Base-by-base conservation (phyloP, 2,329 filamentous ascomycete species). In the Talaromyces sp. region DNA sequence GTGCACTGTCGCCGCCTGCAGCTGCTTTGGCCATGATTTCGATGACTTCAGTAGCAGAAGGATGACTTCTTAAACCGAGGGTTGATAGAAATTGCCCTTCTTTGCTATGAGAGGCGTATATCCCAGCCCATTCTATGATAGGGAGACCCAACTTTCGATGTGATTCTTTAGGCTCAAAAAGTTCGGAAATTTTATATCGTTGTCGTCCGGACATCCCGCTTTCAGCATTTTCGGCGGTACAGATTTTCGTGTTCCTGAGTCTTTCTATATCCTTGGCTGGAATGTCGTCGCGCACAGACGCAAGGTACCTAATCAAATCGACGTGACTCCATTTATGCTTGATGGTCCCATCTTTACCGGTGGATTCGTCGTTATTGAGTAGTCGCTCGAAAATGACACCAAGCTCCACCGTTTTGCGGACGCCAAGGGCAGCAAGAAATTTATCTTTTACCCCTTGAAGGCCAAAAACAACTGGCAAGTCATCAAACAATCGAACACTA, bases 391-490 rank as follows among this genome's bases (percentile, higher is more conserved):
- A 98, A 31, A 99, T 96, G 31, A 96, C 93, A 32, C 91, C 91
- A 1, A 99, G 80, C 67, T 99, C 95, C 21, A 99, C 88, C 0
- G 95, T 99, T 78, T 98, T 98, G 62, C 95, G 87, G 27, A 99
- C 93, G 3, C 95, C 93, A 32, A 99, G 80, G 1, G 90, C 85
- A 2, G 84, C 78, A 50, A 99, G 76, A 63, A 99, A 90, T 72
- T 96, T 97, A 52, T 98, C 93, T 71, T 97, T 98, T 13, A 97
- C 84, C 32, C 87, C 85, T 46, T 88, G 86, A 50, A 93, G 86
- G 13, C 85, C 86, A 64, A 88, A 85, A 1, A 98, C 86, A 13
- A 89, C 87, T 0, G 95, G 93, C 17, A 99, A 80, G 71, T 99
- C 95, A 63, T 97, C 92, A 69, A 99, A 99, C 0, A 99, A 80